Conservation (phyloP, 2,329 filamentous ascomycete genomes). For the Colletotrichum caudatum region DNA sequence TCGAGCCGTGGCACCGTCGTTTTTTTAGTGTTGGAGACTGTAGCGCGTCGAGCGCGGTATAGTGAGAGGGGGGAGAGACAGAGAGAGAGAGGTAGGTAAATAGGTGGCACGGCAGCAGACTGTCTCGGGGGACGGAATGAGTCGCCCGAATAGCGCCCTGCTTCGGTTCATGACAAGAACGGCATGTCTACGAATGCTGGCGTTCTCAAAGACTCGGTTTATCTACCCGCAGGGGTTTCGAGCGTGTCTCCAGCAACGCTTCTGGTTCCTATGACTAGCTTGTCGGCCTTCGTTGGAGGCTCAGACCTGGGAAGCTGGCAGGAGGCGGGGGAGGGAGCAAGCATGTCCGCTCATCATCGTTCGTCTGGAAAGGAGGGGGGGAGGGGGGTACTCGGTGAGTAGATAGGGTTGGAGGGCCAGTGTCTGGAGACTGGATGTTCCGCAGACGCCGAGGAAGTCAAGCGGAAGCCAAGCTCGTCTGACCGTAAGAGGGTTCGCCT, state of each 20-base stretch:
- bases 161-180: neutral
- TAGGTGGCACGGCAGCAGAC: neutral
- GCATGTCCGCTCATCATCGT: slow-evolving; percentile 28
- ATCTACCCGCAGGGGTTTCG: slow-evolving; percentile 29
- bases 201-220: neutral
- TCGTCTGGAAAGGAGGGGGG: slow-evolving; percentile 23
- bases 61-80: neutral
- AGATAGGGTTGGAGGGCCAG: slow-evolving; percentile 21
- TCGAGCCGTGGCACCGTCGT: slow-evolving; percentile 33
- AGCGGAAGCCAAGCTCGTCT: slow-evolving; percentile 33
- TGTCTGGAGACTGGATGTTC: slow-evolving; percentile 28
- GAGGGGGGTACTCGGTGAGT: too few relatives aligned
- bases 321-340: slow-evolving; percentile 19
- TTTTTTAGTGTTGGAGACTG: slow-evolving; percentile 8
- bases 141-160: neutral
- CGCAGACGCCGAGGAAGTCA: slow-evolving; percentile 23
- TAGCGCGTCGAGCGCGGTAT: slow-evolving; percentile 2
- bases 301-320: slow-evolving; percentile 13
- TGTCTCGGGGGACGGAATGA: neutral
- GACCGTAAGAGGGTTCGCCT: slow-evolving; percentile 5
- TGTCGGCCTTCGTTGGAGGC: slow-evolving; percentile 10
- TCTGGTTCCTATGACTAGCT: slow-evolving; percentile 15
- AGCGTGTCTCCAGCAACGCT: slow-evolving; percentile 37
- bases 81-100: too few relatives aligned
- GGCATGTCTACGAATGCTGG: neutral